phyloP scores from a whole-genome alignment of 1,284 basidiomycete species.

The Entoloma clypeatum region DNA sequence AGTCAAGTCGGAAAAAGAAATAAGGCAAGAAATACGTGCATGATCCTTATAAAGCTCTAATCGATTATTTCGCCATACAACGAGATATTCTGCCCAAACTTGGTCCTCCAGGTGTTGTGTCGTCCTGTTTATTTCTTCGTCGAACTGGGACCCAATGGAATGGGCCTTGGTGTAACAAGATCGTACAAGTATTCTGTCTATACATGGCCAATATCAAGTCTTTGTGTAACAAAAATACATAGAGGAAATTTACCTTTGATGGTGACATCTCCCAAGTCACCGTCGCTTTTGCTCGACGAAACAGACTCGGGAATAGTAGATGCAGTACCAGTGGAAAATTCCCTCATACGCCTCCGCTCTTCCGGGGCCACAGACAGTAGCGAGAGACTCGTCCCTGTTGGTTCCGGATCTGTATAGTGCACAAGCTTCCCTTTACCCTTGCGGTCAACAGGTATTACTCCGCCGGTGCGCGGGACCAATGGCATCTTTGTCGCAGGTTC shows the following conservation, averaged over 20 bases:
- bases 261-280: constrained; percentile 43
- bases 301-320: constrained; percentile 11
- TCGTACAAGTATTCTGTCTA: constrained; percentile 84
- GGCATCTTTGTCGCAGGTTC: constrained; percentile 22
- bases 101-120: constrained; percentile 61
- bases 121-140: constrained; percentile 63
- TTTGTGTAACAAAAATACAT: constrained; percentile 1
- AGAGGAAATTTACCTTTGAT: constrained; percentile 51
- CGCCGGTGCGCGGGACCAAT: constrained; percentile 19
- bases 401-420: constrained; percentile 34
- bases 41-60: constrained; percentile 80
- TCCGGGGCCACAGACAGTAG: constrained; percentile 58
- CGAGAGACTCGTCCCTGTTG: constrained; percentile 30
- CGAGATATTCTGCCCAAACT: constrained; percentile 75
- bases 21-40: constrained; percentile 39
- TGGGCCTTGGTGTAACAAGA: constrained; percentile 58
- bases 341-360: constrained; percentile 46
- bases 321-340: constrained; percentile 59
- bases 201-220: constrained; percentile 15
- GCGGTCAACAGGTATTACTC: constrained; percentile 9
- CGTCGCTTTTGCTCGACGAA: constrained; percentile 23
- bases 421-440: constrained; percentile 38
- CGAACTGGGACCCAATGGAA: constrained; percentile 51
- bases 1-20: not conserved
- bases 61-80: constrained; percentile 69